phyloP scores from a whole-genome alignment of 495 filamentous ascomycete genomes.

The Pyronema domesticum region DNA sequence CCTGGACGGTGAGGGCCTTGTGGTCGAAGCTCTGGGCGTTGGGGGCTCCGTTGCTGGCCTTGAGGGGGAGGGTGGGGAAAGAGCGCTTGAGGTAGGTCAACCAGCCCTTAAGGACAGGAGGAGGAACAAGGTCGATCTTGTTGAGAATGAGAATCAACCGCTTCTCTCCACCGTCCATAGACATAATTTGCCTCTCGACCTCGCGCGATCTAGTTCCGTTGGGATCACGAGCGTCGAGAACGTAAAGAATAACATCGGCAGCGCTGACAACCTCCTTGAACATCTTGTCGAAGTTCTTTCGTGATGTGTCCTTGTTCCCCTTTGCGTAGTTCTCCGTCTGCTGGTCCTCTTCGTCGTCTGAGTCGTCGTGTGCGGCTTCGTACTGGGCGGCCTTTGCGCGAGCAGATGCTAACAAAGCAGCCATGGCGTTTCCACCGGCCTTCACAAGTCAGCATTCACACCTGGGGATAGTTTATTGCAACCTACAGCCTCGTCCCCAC shows the following conservation, averaged over 20 bases:
- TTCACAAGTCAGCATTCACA: slow-evolving; percentile 24
- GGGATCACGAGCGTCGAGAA: slow-evolving; percentile 85
- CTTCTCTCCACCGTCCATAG: slow-evolving; percentile 64
- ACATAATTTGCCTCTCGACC: slow-evolving; percentile 76
- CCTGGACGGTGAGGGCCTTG: slow-evolving; percentile 69
- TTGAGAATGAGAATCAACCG: slow-evolving; percentile 85
- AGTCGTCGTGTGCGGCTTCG: slow-evolving; percentile 31
- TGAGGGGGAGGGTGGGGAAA: slow-evolving; percentile 84
- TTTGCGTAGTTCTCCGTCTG: slow-evolving; percentile 30
- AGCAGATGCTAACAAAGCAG: slow-evolving; percentile 80
- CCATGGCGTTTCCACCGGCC: slow-evolving; percentile 62
- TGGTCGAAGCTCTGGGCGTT: slow-evolving; percentile 90
- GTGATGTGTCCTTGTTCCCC: slow-evolving; percentile 48
- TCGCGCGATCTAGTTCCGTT: slow-evolving; percentile 80
- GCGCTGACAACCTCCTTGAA: slow-evolving; percentile 87
- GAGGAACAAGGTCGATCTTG: slow-evolving; percentile 88
- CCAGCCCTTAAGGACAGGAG: slow-evolving; percentile 65
- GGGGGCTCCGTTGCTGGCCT: slow-evolving; percentile 61
- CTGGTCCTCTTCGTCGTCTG: slow-evolving; percentile 36
- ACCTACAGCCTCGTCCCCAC: not conserved
- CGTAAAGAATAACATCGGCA: slow-evolving; percentile 84
- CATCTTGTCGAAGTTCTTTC: slow-evolving; percentile 79
- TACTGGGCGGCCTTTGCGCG: slow-evolving; percentile 70
- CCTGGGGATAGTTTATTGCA: not conserved
- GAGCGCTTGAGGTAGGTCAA: slow-evolving; percentile 67